Evolutionary conservation across 345 rosid species (phyloP).

Genomic region (Pugionium cornutum): DNA sequence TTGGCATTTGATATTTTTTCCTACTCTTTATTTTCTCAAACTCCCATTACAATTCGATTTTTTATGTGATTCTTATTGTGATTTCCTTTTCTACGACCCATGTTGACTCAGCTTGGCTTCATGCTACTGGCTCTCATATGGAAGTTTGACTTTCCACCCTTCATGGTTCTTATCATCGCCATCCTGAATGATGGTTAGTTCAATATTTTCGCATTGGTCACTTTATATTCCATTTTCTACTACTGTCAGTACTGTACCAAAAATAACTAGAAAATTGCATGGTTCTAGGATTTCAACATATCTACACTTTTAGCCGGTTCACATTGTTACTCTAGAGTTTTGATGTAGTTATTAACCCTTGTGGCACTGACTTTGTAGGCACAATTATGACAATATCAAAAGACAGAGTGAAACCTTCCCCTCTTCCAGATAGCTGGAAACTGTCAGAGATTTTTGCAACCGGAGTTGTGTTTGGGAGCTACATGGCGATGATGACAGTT

Average conservation of each 20-base stretch:
- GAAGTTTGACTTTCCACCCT: constrained; percentile 97
- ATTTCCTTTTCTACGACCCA: neutral
- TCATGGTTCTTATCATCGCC: constrained; percentile 99
- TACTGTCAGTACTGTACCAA: neutral
- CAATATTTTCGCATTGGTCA: neutral
- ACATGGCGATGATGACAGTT: constrained; percentile 98
- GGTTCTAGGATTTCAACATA: neutral
- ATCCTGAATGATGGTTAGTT: constrained; percentile 91
- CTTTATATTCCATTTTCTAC: neutral
- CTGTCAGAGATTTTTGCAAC: constrained; percentile 91
- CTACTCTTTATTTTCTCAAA: neutral
- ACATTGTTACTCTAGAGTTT: neutral
- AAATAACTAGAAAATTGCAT: neutral
- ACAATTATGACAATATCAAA: constrained; percentile 98
- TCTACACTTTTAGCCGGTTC: neutral
- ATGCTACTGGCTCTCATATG: constrained; percentile 96
- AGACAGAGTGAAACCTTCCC: constrained; percentile 99
- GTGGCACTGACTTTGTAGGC: constrained; percentile 53
- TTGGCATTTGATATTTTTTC: constrained; percentile 6
- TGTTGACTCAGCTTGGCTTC: constrained; percentile 77
- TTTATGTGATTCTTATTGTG: neutral
- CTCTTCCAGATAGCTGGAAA: constrained; percentile 99
- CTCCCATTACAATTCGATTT: neutral
- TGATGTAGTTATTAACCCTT: constrained; percentile 5
- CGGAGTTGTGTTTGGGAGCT: constrained; percentile 86